Evolutionary conservation across 768 basidiomycete genomes (phyloP).

Genomic region (Auricularia auricula-judae): DNA sequence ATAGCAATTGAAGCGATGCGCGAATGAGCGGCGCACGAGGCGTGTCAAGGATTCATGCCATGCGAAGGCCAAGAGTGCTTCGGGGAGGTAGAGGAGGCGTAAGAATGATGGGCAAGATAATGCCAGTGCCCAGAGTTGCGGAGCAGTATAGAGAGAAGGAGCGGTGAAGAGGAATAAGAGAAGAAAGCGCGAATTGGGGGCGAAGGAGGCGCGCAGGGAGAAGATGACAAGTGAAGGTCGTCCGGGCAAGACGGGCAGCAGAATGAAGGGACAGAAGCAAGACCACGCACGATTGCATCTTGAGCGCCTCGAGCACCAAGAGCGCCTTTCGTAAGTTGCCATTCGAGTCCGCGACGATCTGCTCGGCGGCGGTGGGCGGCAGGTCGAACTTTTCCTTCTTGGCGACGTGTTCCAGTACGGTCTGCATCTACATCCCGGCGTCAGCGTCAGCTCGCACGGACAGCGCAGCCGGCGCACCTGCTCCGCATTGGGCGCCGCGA

Average conservation of each 20-base stretch:
- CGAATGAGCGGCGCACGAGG: too few species aligned
- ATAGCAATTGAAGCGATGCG: too few species aligned
- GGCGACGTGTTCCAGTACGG: constrained; percentile 69
- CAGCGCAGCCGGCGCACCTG: constrained; percentile 43
- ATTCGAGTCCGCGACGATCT: constrained; percentile 68
- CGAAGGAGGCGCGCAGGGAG: constrained; percentile 3
- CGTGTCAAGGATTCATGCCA: too few species aligned
- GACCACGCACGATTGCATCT: constrained; percentile 79
- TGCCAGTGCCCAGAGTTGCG: too few species aligned
- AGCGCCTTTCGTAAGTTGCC: constrained; percentile 95
- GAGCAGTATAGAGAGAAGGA: too few species aligned
- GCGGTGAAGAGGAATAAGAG: background rate
- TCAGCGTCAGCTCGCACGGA: background rate
- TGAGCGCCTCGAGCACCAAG: constrained; percentile 87
- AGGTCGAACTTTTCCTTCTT: constrained; percentile 69
- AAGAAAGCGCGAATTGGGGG: background rate
- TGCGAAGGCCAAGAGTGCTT: too few species aligned
- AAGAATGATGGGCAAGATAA: too few species aligned
- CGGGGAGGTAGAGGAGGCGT: too few species aligned
- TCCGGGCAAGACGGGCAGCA: too few species aligned
- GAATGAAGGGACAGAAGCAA: too few species aligned
- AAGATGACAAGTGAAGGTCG: too few species aligned
- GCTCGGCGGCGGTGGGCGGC: constrained; percentile 62
- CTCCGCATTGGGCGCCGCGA: constrained; percentile 70
- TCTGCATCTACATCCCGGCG: constrained; percentile 49